Conservation (phyloP, 345 rosid species). For the Abelmoschus esculentus region DNA sequence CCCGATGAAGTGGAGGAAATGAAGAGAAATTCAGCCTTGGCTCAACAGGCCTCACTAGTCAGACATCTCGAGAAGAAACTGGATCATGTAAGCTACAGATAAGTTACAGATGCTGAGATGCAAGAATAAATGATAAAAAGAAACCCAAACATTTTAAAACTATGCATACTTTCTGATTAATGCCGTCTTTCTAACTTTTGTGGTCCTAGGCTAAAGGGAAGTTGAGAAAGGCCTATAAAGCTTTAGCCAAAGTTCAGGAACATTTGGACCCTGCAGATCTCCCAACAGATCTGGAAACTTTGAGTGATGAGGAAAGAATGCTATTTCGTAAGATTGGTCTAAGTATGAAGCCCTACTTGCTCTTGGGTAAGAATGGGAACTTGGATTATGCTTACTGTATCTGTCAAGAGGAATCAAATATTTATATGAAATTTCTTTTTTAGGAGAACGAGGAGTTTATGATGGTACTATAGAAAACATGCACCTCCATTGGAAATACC, state of each 20-base stretch:
- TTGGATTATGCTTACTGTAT: conserved; percentile 11
- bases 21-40: conserved; percentile 47
- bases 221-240: conserved; percentile 54
- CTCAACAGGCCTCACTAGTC: conserved; percentile 45
- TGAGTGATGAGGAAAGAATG: conserved; percentile 78
- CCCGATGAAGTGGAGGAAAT: conserved; percentile 51
- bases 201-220: conserved; percentile 59
- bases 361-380: conserved; percentile 50
- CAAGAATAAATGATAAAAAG: background rate
- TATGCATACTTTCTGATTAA: background rate
- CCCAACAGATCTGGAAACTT: conserved; percentile 72
- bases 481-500: conserved; percentile 90
- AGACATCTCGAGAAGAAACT: conserved; percentile 61
- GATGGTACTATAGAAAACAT: conserved; percentile 86
- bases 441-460: conserved; percentile 76
- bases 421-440: conserved; percentile 13
- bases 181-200: conserved; percentile 10
- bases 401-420: background rate
- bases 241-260: conserved; percentile 62
- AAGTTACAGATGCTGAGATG: background rate
- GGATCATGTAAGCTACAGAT: conserved; percentile 46
- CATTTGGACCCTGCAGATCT: conserved; percentile 67
- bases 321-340: conserved; percentile 77
- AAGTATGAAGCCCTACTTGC: conserved; percentile 85
- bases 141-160: background rate